Base-by-base conservation (phyloP, 345 rosid genomes). In the Syzygium aromaticum region DNA sequence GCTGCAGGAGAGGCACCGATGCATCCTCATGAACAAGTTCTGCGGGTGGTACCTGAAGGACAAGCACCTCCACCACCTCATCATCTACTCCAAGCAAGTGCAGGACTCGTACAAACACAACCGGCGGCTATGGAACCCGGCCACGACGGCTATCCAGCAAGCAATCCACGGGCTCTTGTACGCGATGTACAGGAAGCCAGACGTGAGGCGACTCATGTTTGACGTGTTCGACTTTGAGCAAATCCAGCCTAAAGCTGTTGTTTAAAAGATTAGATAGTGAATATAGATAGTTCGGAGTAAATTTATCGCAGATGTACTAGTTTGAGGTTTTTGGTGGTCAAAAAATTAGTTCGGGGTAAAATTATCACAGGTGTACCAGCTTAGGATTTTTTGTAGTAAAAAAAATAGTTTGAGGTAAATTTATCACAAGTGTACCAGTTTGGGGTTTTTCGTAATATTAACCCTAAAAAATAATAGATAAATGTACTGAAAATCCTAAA, bases 171-270 rank as follows among this genome's bases (percentile, higher is more conserved):
- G 99, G 3, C 96, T 98, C 7, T 90, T 98, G 0, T 96, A 98
- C 87, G 91, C 96, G 0, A 92, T 95, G 53, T 96, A 96, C 6
- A 98, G 99, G 38, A 95, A 96, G 87, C 94, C 98, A 0, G 99
- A 98, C 64, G 99, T 96, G 3, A 89, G 99, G 77, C 93, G 99
- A 85, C 96, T 98, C 67, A 95, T 96, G 98, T 98, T 96, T 57
- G 98, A 95, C 87, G 96, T 96, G 89, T 98, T 98, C 83, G 98
- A 98, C 92, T 98, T 98, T 15, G 99, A 98, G 92, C 98, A 96
- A 91, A 93, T 90, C 84, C 99, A 94, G 89, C 98, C 99, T 19
- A 97, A 97, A 91, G 89, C 95, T 85, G 92, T 97, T 0, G 78
- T 67, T 30, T 67, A 3, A 30, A 16, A 4, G 43, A 40, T 40